Evolutionary conservation across 345 rosid species (phyloP).

Genomic region (Populus nigra): DNA sequence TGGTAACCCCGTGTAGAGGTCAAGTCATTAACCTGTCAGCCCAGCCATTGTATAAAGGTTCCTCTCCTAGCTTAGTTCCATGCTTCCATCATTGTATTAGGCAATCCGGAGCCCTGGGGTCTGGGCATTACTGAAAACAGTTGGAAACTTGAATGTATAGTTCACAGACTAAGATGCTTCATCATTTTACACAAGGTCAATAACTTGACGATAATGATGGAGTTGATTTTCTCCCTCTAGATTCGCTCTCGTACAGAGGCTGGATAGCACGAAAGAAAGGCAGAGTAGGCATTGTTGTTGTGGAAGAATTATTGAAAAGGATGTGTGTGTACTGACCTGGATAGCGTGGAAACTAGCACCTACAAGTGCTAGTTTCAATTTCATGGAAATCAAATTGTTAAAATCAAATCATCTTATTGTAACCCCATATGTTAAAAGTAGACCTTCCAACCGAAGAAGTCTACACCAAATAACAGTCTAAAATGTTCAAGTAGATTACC

Average conservation of each 20-base stretch:
- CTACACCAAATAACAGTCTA: neutral
- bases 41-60: neutral
- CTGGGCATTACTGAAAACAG: too few species aligned
- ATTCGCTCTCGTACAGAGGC: constrained; percentile 1
- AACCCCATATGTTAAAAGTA: constrained; percentile 18
- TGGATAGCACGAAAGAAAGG: constrained; percentile 13
- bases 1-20: neutral
- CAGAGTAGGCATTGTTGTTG: constrained; percentile 11
- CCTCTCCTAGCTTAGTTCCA: too few species aligned
- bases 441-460: constrained; percentile 27
- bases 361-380: neutral
- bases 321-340: neutral
- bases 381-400: neutral
- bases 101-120: too few species aligned
- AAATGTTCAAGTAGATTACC: constrained; percentile 1
- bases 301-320: constrained; percentile 6
- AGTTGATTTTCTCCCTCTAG: constrained; percentile 6
- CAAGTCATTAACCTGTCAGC: neutral
- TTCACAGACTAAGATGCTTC: neutral
- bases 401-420: constrained; percentile 1
- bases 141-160: neutral
- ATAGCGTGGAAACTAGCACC: neutral
- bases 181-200: neutral
- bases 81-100: too few species aligned
- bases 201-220: neutral